A percentile compares a stretch with the other conserved stretches of the same genome.
Evolutionary conservation across 805 yeast genomes (phyloP).

Genomic region (Schizosaccharomyces cryophilus): DNA sequence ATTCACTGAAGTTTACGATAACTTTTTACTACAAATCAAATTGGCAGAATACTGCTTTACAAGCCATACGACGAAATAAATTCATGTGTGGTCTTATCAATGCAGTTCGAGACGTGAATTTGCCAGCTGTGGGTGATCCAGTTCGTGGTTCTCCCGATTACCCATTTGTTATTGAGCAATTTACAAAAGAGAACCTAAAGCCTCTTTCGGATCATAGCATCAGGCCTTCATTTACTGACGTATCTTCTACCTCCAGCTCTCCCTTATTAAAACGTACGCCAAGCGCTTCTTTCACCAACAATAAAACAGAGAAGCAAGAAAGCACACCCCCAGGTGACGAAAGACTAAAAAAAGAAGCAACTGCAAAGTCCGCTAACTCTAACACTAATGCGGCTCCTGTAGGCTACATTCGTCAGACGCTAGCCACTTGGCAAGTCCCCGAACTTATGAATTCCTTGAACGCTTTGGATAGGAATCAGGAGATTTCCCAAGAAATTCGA

Average conservation of each 20-base stretch:
- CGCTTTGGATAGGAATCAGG: neutral
- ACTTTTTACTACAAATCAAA: conserved; percentile 13
- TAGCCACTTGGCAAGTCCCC: neutral
- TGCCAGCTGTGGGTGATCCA: neutral
- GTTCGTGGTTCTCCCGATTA: neutral
- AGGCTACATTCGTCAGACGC: neutral
- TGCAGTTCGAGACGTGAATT: neutral
- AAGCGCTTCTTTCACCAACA: neutral
- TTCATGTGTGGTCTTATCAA: conserved; percentile 4
- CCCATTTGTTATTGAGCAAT: neutral
- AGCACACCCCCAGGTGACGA: neutral
- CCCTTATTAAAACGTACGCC: neutral
- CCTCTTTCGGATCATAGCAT: neutral
- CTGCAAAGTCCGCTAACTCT: too few relatives aligned
- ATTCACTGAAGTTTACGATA: conserved; percentile 5
- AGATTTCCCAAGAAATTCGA: neutral
- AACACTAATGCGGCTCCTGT: neutral
- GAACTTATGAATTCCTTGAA: neutral
- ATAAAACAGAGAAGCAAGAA: neutral
- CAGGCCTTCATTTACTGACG: neutral
- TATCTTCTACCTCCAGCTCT: neutral
- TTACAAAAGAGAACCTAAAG: neutral
- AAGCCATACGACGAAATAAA: conserved; percentile 5
- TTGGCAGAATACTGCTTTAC: conserved; percentile 12
- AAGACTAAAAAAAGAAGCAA: neutral